Base-by-base conservation (phyloP, 2,329 filamentous ascomycete genomes). In the Curvularia sp. region DNA sequence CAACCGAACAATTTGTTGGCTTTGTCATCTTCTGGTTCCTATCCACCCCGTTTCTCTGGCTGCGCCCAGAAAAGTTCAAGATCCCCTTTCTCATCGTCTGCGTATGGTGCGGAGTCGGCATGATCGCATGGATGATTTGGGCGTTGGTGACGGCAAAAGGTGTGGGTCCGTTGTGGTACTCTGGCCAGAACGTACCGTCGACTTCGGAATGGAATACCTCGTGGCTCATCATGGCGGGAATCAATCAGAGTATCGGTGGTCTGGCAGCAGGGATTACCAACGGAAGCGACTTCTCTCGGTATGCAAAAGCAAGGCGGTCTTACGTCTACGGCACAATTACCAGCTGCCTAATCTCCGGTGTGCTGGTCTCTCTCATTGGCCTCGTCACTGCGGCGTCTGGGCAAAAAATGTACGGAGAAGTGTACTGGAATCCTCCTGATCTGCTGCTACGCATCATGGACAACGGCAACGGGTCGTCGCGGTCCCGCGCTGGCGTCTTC, bases 11-110 rank as follows among this genome's bases (percentile, higher is more conserved):
- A 30, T 76, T 76, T 20, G 65, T 76, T 9, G 74, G 74, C 13
- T 77, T 76, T 38, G 69, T 75, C 0, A 58, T 76, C 0, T 77
- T 76, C 46, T 75, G 72, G 72, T 70, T 74, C 18, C 55, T 77
- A 0, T 75, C 71, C 1, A 71, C 71, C 0, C 82, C 82, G 0
- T 82, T 85, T 58, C 68, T 84, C 2, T 80, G 79, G 70, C 78
- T 84, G n/a, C 76, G 77, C 0, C 81, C 82, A 0, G 81, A 84
- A 58, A 79, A 78, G n/a, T 83, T 82, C 70, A 82, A 80, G 66
- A 68, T 79, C 4, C 80, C 80, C 0, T 83, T 84, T 61, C 71
- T 80, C 39, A 61, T 82, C 18, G 77, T 80, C 5, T 80, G 75
- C 47, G 65, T 76, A 4, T 81, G 80, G 66, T 82, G 79, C 55